Conservation (phyloP, 179 eudicot genomes). For the Beta macrorhiza region DNA sequence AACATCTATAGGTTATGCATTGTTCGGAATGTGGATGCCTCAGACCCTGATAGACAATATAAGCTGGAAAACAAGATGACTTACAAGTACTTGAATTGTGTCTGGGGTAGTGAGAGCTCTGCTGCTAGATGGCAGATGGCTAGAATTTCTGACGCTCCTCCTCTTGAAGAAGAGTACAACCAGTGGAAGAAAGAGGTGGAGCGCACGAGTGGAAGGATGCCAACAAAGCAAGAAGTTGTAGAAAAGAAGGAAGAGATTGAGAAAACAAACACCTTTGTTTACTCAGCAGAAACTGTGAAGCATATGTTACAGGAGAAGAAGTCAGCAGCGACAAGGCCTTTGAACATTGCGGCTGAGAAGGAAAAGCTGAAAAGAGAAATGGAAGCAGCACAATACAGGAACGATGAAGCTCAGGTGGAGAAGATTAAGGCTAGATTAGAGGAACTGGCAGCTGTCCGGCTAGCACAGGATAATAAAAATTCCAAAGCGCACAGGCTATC, state of each 20-base stretch:
- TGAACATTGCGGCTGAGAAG: slow-evolving; percentile 96
- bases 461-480: slow-evolving; percentile 58
- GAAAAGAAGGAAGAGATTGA: slow-evolving; percentile 77
- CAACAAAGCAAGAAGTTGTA: slow-evolving; percentile 64
- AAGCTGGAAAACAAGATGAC: slow-evolving; percentile 90
- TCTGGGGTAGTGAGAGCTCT: slow-evolving; percentile 95
- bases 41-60: slow-evolving; percentile 80
- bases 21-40: slow-evolving; percentile 75
- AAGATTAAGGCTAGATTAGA: slow-evolving; percentile 71
- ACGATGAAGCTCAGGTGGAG: slow-evolving; percentile 68
- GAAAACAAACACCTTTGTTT: slow-evolving; percentile 68
- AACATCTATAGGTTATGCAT: slow-evolving; percentile 78
- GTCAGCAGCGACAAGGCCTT: slow-evolving; percentile 75
- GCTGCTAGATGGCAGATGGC: slow-evolving; percentile 99
- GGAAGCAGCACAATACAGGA: slow-evolving; percentile 72
- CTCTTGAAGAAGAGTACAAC: slow-evolving; percentile 80
- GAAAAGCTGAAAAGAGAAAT: slow-evolving; percentile 73
- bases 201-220: slow-evolving; percentile 75
- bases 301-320: slow-evolving; percentile 97
- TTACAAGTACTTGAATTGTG: slow-evolving; percentile 76
- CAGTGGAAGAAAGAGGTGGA: slow-evolving; percentile 92
- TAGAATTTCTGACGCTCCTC: slow-evolving; percentile 79
- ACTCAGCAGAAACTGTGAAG: slow-evolving; percentile 92
- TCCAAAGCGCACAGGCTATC: slow-evolving; percentile 74
- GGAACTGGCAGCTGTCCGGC: slow-evolving; percentile 70